Conservation (phyloP, 345 rosid genomes). For the Cardamine chenopodiifolia region DNA sequence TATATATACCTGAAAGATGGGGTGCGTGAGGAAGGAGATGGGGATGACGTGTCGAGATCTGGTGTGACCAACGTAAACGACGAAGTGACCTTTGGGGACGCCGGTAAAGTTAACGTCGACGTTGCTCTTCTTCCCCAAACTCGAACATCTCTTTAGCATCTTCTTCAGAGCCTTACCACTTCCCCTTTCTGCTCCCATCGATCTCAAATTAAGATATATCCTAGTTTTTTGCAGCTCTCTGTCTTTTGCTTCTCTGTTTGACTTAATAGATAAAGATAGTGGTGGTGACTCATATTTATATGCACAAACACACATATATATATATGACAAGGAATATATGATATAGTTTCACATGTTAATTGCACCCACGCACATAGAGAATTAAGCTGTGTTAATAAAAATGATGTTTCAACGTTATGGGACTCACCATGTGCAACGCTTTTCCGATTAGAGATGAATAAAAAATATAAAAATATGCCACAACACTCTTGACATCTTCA, state of each 20-base stretch:
- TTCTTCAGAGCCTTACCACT: constrained; percentile 43
- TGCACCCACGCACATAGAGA: constrained; percentile 24
- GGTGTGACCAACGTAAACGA: constrained; percentile 78
- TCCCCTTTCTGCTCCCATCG: constrained; percentile 34
- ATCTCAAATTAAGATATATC: not conserved
- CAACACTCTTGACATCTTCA: constrained; percentile 15
- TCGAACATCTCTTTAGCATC: constrained; percentile 61
- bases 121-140: constrained; percentile 58
- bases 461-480: not conserved
- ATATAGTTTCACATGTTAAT: constrained; percentile 18
- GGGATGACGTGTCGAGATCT: constrained; percentile 78
- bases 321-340: not conserved
- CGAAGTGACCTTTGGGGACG: constrained; percentile 91
- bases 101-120: constrained; percentile 49
- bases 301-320: constrained; percentile 16
- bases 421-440: constrained; percentile 39
- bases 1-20: constrained; percentile 54
- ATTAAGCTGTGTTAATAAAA: not conserved
- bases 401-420: constrained; percentile 36
- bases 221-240: not conserved
- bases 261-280: constrained; percentile 20
- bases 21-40: constrained; percentile 67
- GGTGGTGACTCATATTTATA: constrained; percentile 34
- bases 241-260: not conserved
- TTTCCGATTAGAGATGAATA: not conserved